A percentile compares a stretch with the other conserved stretches of the same genome.
Evolutionary conservation across 768 basidiomycete species (phyloP).

Genomic region (Auricularia sp.): DNA sequence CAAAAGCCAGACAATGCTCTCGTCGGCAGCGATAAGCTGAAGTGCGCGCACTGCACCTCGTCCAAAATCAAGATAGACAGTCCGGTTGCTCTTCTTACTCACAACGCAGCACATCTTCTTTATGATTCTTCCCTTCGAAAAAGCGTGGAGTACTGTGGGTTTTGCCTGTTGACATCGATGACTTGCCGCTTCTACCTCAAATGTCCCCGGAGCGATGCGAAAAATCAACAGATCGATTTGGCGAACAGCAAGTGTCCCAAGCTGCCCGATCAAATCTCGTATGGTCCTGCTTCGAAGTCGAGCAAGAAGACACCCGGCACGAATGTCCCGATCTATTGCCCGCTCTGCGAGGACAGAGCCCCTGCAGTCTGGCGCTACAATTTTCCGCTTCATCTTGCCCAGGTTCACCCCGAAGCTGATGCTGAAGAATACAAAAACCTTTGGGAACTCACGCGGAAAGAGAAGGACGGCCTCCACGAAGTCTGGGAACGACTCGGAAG

Average conservation of each 20-base stretch:
- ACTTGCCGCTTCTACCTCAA: neutral
- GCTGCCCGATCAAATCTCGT: neutral
- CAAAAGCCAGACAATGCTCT: neutral
- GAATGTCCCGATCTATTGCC: neutral
- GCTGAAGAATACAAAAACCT: neutral
- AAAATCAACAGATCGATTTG: neutral
- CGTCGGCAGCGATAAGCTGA: neutral
- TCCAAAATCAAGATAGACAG: neutral
- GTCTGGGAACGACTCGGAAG: neutral
- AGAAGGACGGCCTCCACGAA: neutral
- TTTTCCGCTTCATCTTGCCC: neutral
- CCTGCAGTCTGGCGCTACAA: neutral
- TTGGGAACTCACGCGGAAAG: neutral
- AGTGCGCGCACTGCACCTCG: neutral
- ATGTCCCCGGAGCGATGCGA: neutral
- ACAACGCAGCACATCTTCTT: neutral
- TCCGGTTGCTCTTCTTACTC: neutral
- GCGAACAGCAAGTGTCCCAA: neutral
- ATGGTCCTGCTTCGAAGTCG: neutral
- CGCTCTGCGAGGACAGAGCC: neutral
- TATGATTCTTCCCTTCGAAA: neutral
- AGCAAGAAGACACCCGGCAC: neutral
- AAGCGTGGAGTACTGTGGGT: neutral
- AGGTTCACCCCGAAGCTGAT: neutral
- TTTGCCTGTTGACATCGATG: neutral